Conservation (phyloP, 306 rosid genomes). For the Canavalia ensiformis region DNA sequence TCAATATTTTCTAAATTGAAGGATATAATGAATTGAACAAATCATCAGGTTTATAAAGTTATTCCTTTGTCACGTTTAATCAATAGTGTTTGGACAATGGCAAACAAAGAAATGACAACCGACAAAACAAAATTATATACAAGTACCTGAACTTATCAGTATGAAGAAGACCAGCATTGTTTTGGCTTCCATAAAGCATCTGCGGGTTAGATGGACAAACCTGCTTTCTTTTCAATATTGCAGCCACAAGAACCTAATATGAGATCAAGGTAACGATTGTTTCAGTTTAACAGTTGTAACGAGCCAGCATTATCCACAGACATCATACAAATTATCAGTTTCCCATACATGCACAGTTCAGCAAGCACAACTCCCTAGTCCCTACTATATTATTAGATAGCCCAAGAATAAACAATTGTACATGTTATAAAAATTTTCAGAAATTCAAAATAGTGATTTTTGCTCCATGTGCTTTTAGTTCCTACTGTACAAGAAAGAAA, state of each 20-base stretch:
- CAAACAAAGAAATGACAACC: neutral
- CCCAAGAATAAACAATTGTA: neutral
- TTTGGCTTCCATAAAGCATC: slow-evolving; percentile 70
- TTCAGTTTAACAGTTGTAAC: neutral
- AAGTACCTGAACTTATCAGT: slow-evolving; percentile 76
- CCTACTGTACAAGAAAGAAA: neutral
- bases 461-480: neutral
- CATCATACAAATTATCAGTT: neutral
- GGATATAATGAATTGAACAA: neutral
- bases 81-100: neutral
- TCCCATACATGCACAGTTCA: neutral
- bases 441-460: neutral
- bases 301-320: neutral
- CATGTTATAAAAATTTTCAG: neutral
- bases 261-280: slow-evolving; percentile 5
- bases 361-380: neutral
- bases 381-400: neutral
- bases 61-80: neutral
- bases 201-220: slow-evolving; percentile 69
- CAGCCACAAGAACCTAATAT: slow-evolving; percentile 90
- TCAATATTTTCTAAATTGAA: neutral
- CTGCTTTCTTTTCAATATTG: slow-evolving; percentile 78
- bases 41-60: neutral
- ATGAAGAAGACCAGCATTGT: slow-evolving; percentile 46
- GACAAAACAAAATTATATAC: neutral